Conservation (phyloP, 176 grass and related monocot genomes). For the Aegilops umbellulata region DNA sequence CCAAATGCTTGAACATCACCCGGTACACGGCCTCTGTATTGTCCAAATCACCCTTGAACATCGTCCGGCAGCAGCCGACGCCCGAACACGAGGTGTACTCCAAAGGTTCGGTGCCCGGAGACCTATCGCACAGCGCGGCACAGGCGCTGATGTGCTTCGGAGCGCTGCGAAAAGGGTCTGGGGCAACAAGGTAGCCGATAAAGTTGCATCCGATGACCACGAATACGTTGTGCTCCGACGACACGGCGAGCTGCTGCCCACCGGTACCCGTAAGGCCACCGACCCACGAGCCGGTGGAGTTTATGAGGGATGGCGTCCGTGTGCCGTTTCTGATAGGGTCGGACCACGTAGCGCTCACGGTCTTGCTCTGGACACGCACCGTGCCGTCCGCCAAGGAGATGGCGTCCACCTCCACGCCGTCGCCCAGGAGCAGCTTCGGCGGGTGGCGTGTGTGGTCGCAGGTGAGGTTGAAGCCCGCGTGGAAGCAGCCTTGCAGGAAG, state of each 20-base stretch:
- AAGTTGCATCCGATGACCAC: constrained; percentile 12
- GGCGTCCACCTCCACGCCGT: neutral
- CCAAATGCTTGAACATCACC: neutral
- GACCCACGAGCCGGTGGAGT: too few species aligned
- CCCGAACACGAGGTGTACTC: neutral
- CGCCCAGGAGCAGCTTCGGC: neutral
- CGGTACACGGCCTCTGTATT: neutral
- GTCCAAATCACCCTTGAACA: neutral
- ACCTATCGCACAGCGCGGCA: neutral
- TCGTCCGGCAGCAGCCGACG: neutral
- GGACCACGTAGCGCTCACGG: neutral
- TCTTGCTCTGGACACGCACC: neutral
- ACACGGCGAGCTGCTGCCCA: neutral
- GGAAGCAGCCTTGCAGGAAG: constrained; percentile 6
- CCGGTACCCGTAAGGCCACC: too few species aligned
- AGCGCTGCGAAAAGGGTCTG: too few species aligned
- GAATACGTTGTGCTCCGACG: neutral
- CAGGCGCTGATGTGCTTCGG: neutral
- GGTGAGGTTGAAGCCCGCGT: constrained; percentile 24
- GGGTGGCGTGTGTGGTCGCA: constrained; percentile 2
- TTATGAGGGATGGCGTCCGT: neutral
- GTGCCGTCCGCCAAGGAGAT: constrained; percentile 6
- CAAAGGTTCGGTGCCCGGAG: neutral
- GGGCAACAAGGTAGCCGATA: neutral
- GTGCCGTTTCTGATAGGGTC: too few species aligned